Percentiles rank a stretch among this genome's conserved stretches.
These are phyloP conservation scores for thale cress (Arabidopsis thaliana) DNA, from an alignment of 345 rosid genomes.

Conservation along the genomic window DNA sequence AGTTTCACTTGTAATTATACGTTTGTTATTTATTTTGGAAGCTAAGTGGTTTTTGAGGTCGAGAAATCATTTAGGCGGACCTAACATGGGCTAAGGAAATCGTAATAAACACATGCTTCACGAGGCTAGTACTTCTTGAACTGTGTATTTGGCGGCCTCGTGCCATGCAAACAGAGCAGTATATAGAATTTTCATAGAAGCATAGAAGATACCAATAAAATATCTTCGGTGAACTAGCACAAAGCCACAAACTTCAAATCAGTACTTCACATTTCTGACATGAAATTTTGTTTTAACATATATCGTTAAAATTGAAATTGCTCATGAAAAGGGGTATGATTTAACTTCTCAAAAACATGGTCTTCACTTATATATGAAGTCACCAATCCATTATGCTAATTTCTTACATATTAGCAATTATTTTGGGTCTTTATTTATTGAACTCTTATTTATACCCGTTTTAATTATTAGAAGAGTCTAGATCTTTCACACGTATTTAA, in stretches of 20 bases:
- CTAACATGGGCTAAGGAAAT: not conserved
- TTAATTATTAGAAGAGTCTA: not conserved
- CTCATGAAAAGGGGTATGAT: not conserved
- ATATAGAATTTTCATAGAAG: not conserved
- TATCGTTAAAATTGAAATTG: not conserved
- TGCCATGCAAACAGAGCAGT: not conserved
- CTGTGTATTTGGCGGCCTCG: not conserved
- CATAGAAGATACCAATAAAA: not conserved
- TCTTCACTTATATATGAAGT: not conserved
- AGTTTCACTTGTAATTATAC: not conserved
- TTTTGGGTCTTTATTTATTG: not conserved
- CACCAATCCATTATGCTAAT: not conserved
- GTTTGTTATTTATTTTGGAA: not conserved
- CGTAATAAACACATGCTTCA: not conserved
- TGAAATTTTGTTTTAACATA: not conserved
- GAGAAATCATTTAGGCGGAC: not conserved
- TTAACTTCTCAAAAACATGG: not conserved
- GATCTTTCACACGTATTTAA: too few relatives aligned
- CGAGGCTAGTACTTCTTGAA: not conserved
- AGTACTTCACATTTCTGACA: not conserved
- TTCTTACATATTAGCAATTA: not conserved
- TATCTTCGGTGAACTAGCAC: not conserved
- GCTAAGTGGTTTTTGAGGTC: not conserved
- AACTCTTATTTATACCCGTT: not conserved
- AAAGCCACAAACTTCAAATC: not conserved